Evolutionary conservation across 2,329 filamentous ascomycete genomes (phyloP).

Genomic region (Hawksworthiomyces lignivorus): DNA sequence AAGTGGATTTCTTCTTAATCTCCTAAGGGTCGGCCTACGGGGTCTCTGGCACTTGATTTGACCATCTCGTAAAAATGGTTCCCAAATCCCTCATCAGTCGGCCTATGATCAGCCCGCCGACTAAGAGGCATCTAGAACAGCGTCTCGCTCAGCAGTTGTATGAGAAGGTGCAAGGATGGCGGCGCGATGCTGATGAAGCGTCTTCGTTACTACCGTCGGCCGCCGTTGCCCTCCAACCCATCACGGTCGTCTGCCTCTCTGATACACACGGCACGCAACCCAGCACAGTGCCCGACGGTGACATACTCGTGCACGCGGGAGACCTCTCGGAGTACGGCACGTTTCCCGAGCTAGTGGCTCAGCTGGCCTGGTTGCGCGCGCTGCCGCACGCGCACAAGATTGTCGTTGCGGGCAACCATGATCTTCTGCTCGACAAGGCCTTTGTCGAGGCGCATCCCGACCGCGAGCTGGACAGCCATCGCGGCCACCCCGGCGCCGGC

Average conservation of each 20-base stretch:
- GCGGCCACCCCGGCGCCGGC: constrained; percentile 1
- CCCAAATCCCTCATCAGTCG: neutral
- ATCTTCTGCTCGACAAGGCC: constrained; percentile 9
- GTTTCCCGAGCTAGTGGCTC: constrained; percentile 27
- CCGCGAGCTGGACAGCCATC: constrained; percentile 12
- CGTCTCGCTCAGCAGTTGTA: neutral
- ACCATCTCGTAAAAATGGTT: neutral
- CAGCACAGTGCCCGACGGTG: constrained; percentile 24
- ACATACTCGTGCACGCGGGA: constrained; percentile 34
- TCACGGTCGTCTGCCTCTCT: constrained; percentile 1
- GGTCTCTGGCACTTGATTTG: too few species aligned
- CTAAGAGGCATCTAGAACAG: neutral
- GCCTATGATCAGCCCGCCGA: neutral
- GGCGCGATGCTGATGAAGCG: too few species aligned
- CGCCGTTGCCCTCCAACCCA: too few species aligned
- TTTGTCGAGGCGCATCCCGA: constrained; percentile 7
- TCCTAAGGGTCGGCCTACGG: too few species aligned
- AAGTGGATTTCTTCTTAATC: too few species aligned
- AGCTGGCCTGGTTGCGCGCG: constrained; percentile 26
- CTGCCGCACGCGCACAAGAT: constrained; percentile 29
- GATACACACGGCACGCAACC: constrained; percentile 22
- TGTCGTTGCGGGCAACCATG: constrained; percentile 22
- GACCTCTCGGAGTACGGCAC: constrained; percentile 31
- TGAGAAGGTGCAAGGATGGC: neutral
- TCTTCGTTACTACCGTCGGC: too few species aligned